Percentiles rank a stretch among this genome's conserved stretches.
Conservation (phyloP, 75 land plant genomes). For the Sequoiadendron giganteum region DNA sequence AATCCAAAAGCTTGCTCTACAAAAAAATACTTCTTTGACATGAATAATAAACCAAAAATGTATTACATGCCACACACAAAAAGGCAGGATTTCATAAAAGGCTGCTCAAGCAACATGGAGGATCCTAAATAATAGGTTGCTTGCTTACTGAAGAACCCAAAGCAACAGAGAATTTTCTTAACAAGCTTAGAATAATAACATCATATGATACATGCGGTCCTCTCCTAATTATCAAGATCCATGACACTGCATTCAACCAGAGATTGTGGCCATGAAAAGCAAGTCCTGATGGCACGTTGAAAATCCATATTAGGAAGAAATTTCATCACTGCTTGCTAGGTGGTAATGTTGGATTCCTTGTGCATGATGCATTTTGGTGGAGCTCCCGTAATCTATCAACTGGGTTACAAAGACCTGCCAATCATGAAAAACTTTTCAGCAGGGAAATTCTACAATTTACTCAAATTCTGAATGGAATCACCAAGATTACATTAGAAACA, state of each 20-base stretch:
- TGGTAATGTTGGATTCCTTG: neutral
- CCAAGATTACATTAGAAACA: neutral
- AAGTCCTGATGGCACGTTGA: neutral
- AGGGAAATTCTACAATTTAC: neutral
- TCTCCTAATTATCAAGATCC: neutral
- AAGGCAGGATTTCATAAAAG: neutral
- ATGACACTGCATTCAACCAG: neutral
- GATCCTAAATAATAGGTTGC: neutral
- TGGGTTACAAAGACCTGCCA: slow-evolving; percentile 10
- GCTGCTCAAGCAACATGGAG: neutral
- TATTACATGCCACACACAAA: neutral
- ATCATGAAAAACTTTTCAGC: neutral
- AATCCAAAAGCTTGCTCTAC: too few species aligned
- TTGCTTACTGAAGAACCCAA: neutral
- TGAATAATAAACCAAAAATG: neutral
- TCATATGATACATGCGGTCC: neutral
- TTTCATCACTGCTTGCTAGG: neutral
- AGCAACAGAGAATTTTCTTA: neutral
- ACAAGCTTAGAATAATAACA: neutral
- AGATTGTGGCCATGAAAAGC: neutral
- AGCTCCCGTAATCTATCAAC: neutral
- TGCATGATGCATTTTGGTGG: neutral
- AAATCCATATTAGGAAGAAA: neutral
- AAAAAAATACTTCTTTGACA: neutral
- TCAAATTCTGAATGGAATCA: neutral